Base-by-base conservation (phyloP, 2,329 filamentous ascomycete species). In the Penicillium brasilianum region DNA sequence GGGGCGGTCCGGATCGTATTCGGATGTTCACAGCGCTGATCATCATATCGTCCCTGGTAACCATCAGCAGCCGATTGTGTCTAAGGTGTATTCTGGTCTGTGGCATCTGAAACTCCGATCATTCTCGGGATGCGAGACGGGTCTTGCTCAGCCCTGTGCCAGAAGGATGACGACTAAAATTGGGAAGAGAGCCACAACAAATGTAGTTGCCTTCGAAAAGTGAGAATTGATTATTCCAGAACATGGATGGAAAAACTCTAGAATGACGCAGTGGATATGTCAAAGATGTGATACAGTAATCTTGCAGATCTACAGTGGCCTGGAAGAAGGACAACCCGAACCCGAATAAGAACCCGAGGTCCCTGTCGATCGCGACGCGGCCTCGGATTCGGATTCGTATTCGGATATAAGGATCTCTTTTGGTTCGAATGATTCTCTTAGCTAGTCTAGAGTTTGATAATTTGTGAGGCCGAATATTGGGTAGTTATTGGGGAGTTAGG, bases 311-410 rank as follows among this genome's bases (percentile, higher is more conserved):
- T 18, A 30, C 16, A 11, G 44, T n/a, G 14, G 14, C 4, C 41
- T 3, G n/a, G n/a, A n/a, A n/a, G n/a, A 8, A 8, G 25, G 28
- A 3, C 46, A 49, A 49, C 34, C 36, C 44, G 52, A 59, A 43
- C 25, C 52, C 57, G 57, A 59, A 28, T 50, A 25, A 43, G 57
- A 59, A 55, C 41, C 58, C 51, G 58, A 55, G 7, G 3, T 48
- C 3, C 30, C n/a, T 13, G 28, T 20, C 49, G 9, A 52, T 44
- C 28, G 13, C n/a, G 20, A n/a, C 36, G 20, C 20, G 43, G 25
- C 4, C 25, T 50, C 43, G 43, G 54, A 43, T 39, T 49, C 53
- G 43, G 32, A 16, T 55, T 55, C 55, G 55, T 48, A 37, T 50
- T 57, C 44, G 44, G 32, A 32, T 44, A 14, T 3, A 13, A 46